Percentiles rank a stretch among this genome's conserved stretches.
These are phyloP conservation scores for Veloboletus limbatus DNA, from an alignment of 1,284 basidiomycete genomes.

Conservation along the genomic window DNA sequence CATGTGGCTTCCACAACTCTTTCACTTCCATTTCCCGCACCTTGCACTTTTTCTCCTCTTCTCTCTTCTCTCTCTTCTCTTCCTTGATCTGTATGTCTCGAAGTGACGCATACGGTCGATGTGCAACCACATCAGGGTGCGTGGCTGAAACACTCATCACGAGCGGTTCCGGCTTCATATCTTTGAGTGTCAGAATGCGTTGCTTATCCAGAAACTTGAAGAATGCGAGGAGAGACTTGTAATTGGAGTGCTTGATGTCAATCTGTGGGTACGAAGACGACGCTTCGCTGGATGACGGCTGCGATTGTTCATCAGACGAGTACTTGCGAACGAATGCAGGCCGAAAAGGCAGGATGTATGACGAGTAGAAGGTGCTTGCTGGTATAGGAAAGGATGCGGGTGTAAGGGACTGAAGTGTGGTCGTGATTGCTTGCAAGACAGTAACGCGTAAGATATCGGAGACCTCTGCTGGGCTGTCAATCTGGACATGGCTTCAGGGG, in stretches of 20 bases:
- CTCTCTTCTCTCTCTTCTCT: constrained; percentile 49
- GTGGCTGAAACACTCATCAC: constrained; percentile 58
- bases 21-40: constrained; percentile 51
- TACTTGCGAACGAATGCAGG: constrained; percentile 44
- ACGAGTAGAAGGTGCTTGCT: constrained; percentile 74
- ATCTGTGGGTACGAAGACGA: constrained; percentile 40
- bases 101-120: constrained; percentile 56
- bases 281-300: constrained; percentile 28
- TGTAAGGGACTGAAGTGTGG: constrained; percentile 46
- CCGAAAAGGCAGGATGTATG: constrained; percentile 73
- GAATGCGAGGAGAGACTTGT: constrained; percentile 80
- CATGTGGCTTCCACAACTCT: constrained; percentile 77
- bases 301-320: constrained; percentile 29
- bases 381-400: constrained; percentile 68
- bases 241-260: constrained; percentile 65
- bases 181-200: constrained; percentile 69
- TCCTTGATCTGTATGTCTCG: constrained; percentile 58
- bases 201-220: constrained; percentile 75
- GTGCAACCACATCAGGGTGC: constrained; percentile 57
- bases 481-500: constrained; percentile 1
- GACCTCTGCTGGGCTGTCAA: constrained; percentile 46
- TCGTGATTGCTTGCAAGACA: constrained; percentile 66
- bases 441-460: constrained; percentile 64
- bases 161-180: constrained; percentile 63
- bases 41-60: constrained; percentile 43